These are phyloP conservation scores for Diaporthe destruens DNA, from an alignment of 2,329 filamentous ascomycete genomes.

Conservation along the genomic window DNA sequence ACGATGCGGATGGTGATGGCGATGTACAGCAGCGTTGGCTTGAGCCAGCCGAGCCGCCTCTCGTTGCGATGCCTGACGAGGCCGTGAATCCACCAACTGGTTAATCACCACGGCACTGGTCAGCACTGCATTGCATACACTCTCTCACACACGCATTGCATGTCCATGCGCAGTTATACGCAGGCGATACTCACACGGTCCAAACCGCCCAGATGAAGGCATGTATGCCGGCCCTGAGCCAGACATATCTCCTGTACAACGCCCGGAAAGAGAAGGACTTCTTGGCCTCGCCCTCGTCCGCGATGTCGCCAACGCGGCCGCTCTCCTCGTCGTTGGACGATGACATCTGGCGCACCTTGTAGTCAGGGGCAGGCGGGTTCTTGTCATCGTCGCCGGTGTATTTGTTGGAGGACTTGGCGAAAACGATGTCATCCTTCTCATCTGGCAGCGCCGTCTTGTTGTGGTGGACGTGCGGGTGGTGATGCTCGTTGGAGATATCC, in stretches of 20 bases:
- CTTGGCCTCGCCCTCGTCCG: constrained; percentile 47
- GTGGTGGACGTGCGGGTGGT: constrained; percentile 59
- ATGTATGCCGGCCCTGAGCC: constrained; percentile 58
- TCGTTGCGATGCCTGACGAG: constrained; percentile 79
- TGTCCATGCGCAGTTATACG: constrained; percentile 6
- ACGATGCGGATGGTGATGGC: constrained; percentile 79
- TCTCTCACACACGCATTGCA: constrained; percentile 26
- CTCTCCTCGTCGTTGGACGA: constrained; percentile 44
- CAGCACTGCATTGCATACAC: constrained; percentile 30
- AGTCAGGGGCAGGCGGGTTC: constrained; percentile 51
- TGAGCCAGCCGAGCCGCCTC: constrained; percentile 77
- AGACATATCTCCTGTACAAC: constrained; percentile 56
- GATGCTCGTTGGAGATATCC: constrained; percentile 53
- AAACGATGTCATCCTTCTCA: constrained; percentile 60
- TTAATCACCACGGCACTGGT: constrained; percentile 46
- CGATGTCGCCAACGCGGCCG: constrained; percentile 57
- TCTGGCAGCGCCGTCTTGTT: constrained; percentile 50
- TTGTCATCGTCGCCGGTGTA: constrained; percentile 45
- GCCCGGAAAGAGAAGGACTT: constrained; percentile 48
- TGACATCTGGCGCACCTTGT: constrained; percentile 47
- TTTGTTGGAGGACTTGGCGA: constrained; percentile 55
- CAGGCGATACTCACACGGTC: constrained; percentile 50
- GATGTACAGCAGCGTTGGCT: constrained; percentile 87
- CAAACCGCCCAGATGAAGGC: constrained; percentile 56
- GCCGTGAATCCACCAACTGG: constrained; percentile 81